Conservation (phyloP, 1,139 yeast species). For the Candida pseudocylindracea region DNA sequence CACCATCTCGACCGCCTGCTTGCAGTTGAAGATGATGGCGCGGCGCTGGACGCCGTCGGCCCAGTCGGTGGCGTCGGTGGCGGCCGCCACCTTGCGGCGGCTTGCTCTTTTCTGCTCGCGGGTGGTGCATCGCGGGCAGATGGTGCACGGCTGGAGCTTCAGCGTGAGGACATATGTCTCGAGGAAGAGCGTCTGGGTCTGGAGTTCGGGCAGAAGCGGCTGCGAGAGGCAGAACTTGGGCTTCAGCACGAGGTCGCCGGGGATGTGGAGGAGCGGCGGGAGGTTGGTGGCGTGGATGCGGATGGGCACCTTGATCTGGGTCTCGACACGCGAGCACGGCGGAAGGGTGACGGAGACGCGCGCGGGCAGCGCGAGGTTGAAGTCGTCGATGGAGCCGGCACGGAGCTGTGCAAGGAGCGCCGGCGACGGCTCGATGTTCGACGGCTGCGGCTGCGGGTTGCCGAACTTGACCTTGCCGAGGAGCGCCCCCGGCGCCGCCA, state of each 20-base stretch:
- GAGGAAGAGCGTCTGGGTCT: constrained; percentile 30
- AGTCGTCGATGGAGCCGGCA: constrained; percentile 11
- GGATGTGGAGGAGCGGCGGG: constrained; percentile 55
- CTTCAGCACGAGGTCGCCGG: constrained; percentile 72
- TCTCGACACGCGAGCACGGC: constrained; percentile 71
- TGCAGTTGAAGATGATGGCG: constrained; percentile 77
- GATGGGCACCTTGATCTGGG: constrained; percentile 51
- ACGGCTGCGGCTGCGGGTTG: constrained; percentile 15
- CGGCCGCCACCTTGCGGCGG: constrained; percentile 46
- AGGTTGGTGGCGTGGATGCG: constrained; percentile 46
- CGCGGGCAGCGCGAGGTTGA: constrained; percentile 38
- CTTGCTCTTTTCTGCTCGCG: constrained; percentile 89
- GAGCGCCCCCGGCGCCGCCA: constrained; percentile 27
- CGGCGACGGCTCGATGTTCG: constrained; percentile 11
- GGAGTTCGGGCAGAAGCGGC: constrained; percentile 19
- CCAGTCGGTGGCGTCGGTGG: constrained; percentile 28
- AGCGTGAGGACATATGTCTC: constrained; percentile 49
- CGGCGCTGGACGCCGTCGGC: constrained; percentile 64
- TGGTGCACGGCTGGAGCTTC: constrained; percentile 37
- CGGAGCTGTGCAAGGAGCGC: constrained; percentile 17
- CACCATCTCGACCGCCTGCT: constrained; percentile 63
- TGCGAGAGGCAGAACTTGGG: constrained; percentile 51
- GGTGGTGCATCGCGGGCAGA: constrained; percentile 73
- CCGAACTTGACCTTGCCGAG: constrained; percentile 38
- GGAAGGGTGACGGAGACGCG: constrained; percentile 29